Percentiles rank a stretch among this genome's conserved stretches.
Evolutionary conservation across 495 filamentous ascomycete species (phyloP).

Genomic region (Trichodelitschia bisporula): DNA sequence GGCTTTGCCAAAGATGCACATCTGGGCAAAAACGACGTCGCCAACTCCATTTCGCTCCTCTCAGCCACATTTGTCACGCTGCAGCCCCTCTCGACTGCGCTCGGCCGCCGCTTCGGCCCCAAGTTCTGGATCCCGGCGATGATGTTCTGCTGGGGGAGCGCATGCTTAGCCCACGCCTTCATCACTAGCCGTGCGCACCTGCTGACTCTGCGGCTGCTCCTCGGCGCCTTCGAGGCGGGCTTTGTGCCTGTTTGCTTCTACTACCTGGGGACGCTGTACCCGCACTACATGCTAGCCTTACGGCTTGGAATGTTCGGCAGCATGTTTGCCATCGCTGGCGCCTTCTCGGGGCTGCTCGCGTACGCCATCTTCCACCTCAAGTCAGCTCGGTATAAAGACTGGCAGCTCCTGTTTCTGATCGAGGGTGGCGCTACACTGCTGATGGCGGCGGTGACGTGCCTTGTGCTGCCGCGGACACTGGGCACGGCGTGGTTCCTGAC

Average conservation of each 20-base stretch:
- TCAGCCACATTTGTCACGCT: conserved; percentile 2
- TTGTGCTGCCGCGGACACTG: conserved; percentile 1
- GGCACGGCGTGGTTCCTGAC: conserved; percentile 5
- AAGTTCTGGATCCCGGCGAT: conserved; percentile 4
- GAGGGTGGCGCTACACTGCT: conserved; percentile 3
- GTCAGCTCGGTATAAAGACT: conserved; percentile 1
- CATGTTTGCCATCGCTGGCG: conserved; percentile 6
- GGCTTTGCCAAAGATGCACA: too few species aligned
- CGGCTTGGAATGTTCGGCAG: conserved; percentile 3
- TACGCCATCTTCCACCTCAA: conserved; percentile 6
- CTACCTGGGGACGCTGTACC: conserved; percentile 5
- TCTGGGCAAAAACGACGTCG: too few species aligned
- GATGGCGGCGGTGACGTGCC: conserved; percentile 2
- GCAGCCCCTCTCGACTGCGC: conserved; percentile 4
- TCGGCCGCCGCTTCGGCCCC: conserved; percentile 3
- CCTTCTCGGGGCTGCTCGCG: conserved; percentile 5
- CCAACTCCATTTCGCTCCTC: too few species aligned
- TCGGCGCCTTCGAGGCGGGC: conserved; percentile 5
- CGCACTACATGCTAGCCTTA: conserved; percentile 4
- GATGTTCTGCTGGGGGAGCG: conserved; percentile 3
- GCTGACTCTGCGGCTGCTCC: conserved; percentile 4
- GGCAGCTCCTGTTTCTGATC: conserved; percentile 5
- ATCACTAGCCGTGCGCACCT: conserved; percentile 2
- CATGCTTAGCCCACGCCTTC: conserved; percentile 3
- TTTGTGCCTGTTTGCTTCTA: conserved; percentile 5